A percentile compares a stretch with the other conserved stretches of the same genome.
Evolutionary conservation across 805 yeast species (phyloP).

Genomic region (Metschnikowia chrysomelidarum): DNA sequence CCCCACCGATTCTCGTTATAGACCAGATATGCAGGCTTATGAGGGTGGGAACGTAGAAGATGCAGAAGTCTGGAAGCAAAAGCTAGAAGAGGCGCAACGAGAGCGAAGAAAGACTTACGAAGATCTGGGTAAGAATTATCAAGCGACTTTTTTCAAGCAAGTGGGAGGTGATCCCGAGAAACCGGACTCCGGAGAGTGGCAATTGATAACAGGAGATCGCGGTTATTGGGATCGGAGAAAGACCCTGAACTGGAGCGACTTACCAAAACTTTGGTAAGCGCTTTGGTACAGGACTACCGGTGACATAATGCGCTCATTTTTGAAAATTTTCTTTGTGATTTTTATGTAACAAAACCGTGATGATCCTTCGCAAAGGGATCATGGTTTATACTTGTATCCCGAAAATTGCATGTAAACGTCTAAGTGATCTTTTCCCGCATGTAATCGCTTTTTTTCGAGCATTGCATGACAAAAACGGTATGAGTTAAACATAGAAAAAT

Average conservation of each 20-base stretch:
- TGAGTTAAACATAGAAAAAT: too few species aligned
- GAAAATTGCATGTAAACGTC: too few species aligned
- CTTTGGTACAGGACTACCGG: too few species aligned
- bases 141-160: conserved; percentile 63
- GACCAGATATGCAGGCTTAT: conserved; percentile 81
- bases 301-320: too few species aligned
- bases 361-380: too few species aligned
- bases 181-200: conserved; percentile 51
- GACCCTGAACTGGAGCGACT: conserved; percentile 56
- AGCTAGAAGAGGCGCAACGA: conserved; percentile 79
- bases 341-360: too few species aligned
- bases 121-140: conserved; percentile 42
- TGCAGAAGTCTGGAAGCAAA: conserved; percentile 70
- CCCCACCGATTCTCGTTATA: conserved; percentile 82
- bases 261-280: conserved; percentile 59
- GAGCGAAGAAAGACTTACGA: conserved; percentile 61
- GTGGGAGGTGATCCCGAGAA: conserved; percentile 30
- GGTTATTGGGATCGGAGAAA: conserved; percentile 82
- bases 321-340: too few species aligned
- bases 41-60: conserved; percentile 65
- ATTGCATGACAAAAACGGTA: too few species aligned
- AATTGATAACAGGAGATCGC: conserved; percentile 51
- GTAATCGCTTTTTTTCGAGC: too few species aligned
- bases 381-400: too few species aligned
- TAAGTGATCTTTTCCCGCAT: too few species aligned